Base-by-base conservation (phyloP, 148 eudicot genomes). In the Gaultheria prostrata region DNA sequence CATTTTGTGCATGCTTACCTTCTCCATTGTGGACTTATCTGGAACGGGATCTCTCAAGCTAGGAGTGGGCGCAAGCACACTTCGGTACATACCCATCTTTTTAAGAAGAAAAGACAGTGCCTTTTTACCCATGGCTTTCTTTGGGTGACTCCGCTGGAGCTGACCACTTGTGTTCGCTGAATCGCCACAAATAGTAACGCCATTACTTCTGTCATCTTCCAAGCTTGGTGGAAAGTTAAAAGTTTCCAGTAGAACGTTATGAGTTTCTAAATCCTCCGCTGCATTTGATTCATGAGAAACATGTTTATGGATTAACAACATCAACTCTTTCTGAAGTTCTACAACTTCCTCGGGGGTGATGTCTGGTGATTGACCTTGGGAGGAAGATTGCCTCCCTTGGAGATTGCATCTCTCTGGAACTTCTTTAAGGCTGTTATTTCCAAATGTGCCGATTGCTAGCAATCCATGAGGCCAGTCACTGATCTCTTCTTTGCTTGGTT, bases 381-480 rank as follows among this genome's bases (percentile, higher is more conserved):
- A 35, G 70, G 81, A 17, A 24, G 86, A 35, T 77, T 49, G 45
- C 69, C 65, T 57, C 24, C 24, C 84, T 50, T 82, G 80, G 56
- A 28, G 18, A 61, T 33, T 82, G 35, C 76, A 76, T 20, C 73
- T 89, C 50, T 88, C 85, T 1, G 82, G 63, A 4, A 87, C 86
- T 21, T 82, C 84, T 76, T 80, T 91, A 51, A 83, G 13, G 8
- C 78, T 77, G 59, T 83, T 88, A 80, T 82, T 87, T 48, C 95
- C 94, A 39, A 95, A 90, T 57, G 97, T 95, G 17, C 98, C 98
- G 18, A 95, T 94, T 51, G 95, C 87, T 24, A 95, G 92, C 20
- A 95, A 51, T 48, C 87, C 93, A 28, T 90, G 77, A 80, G 98
- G 97, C 98, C 98, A 95, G 70, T 95, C 97, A 82, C 91, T 90